Percentiles rank a stretch among this genome's conserved stretches.
Evolutionary conservation across 805 yeast species (phyloP).

Genomic region (Tetrapisispora phaffii): DNA sequence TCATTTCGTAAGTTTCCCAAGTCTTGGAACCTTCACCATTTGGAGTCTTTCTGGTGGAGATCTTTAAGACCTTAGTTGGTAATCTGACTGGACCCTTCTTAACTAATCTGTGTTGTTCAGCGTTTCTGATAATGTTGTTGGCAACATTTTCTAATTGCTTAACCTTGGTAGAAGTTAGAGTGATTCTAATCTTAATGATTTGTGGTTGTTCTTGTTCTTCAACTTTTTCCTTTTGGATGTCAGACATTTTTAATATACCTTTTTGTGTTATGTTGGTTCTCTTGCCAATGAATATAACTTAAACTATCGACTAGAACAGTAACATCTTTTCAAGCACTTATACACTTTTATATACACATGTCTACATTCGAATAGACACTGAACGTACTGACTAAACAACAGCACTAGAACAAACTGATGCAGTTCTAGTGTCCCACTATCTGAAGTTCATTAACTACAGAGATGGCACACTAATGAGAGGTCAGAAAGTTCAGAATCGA

Average conservation of each 20-base stretch:
- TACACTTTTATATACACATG: too few species aligned
- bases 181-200: conserved; percentile 96
- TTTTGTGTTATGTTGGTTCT: conserved; percentile 25
- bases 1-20: conserved; percentile 99
- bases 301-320: too few species aligned
- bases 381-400: too few species aligned
- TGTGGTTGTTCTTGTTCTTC: conserved; percentile 70
- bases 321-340: too few species aligned
- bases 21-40: conserved; percentile 99
- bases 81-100: conserved; percentile 99
- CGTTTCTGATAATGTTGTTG: conserved; percentile 79
- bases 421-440: too few species aligned
- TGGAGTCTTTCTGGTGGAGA: conserved; percentile 99
- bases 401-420: too few species aligned
- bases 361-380: too few species aligned
- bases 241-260: conserved; percentile 58
- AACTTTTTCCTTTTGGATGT: conserved; percentile 77
- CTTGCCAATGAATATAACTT: too few species aligned
- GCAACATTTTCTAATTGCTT: conserved; percentile 96
- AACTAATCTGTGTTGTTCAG: conserved; percentile 68
- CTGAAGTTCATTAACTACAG: not conserved
- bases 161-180: conserved; percentile 97
- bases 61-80: conserved; percentile 97
- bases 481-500: not conserved
- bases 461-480: too few species aligned